Conservation (phyloP, 139 green algal genomes). For the Haematococcus lacustris region DNA sequence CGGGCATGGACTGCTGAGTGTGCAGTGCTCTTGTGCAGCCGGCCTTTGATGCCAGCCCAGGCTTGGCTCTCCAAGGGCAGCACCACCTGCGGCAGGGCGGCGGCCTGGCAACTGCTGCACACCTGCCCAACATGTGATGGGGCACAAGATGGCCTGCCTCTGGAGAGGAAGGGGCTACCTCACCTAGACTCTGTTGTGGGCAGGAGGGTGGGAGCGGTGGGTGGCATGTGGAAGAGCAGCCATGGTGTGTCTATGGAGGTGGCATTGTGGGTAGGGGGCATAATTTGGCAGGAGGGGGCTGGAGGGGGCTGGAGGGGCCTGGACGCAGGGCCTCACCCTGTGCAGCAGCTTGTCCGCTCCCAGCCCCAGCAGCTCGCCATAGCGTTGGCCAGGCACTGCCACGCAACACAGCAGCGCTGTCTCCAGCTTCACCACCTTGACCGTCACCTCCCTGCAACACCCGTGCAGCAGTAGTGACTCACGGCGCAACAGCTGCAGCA, state of each 20-base stretch:
- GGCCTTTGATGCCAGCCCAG: slow-evolving; percentile 26
- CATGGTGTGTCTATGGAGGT: too few relatives aligned
- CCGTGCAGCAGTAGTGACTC: too few relatives aligned
- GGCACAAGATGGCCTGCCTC: too few relatives aligned
- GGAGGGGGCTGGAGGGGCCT: too few relatives aligned
- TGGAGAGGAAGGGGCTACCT: too few relatives aligned
- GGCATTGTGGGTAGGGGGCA: too few relatives aligned
- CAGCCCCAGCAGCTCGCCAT: slow-evolving; percentile 22
- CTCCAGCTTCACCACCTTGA: slow-evolving; percentile 23
- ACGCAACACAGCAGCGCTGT: slow-evolving; percentile 18
- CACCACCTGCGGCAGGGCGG: slow-evolving; percentile 7
- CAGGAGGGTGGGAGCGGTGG: too few relatives aligned
- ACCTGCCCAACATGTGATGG: too few relatives aligned
- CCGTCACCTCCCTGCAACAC: too few relatives aligned
- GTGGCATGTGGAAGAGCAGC: too few relatives aligned
- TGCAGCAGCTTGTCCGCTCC: slow-evolving; percentile 14
- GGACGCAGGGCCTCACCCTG: background rate
- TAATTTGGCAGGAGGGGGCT: too few relatives aligned
- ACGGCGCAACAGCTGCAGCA: background rate
- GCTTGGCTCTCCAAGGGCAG: slow-evolving; percentile 19
- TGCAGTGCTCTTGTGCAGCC: slow-evolving; percentile 5
- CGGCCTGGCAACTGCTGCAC: background rate
- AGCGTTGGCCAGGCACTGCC: background rate
- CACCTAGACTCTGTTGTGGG: too few relatives aligned
- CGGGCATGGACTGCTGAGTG: slow-evolving; percentile 7